Conservation (phyloP, 2,329 filamentous ascomycete species). For the Colletotrichum sp. region DNA sequence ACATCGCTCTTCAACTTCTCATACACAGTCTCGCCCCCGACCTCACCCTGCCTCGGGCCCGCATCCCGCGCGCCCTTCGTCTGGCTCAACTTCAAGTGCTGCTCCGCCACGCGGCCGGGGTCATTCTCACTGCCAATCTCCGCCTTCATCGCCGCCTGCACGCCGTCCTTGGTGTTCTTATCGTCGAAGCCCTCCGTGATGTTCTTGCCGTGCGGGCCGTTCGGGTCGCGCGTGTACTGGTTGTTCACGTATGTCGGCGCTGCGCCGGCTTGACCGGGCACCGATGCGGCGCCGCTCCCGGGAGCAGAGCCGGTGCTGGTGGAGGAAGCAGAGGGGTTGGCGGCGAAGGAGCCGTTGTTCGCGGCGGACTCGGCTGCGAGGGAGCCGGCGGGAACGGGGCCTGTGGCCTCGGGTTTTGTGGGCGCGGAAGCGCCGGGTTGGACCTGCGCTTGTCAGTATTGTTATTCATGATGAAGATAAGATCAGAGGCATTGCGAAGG, state of each 20-base stretch:
- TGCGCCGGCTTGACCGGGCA: conserved; percentile 22
- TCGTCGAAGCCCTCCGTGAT: conserved; percentile 39
- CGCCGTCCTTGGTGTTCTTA: conserved; percentile 36
- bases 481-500: background rate
- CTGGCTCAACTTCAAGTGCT: conserved; percentile 38
- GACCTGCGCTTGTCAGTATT: conserved; percentile 42
- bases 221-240: conserved; percentile 33
- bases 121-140: conserved; percentile 54
- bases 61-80: conserved; percentile 26
- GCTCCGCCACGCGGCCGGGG: conserved; percentile 49
- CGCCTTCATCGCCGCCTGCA: conserved; percentile 41
- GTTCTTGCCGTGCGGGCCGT: conserved; percentile 49
- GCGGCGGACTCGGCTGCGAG: conserved; percentile 76
- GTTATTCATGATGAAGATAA: background rate
- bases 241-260: conserved; percentile 44
- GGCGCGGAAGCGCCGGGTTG: conserved; percentile 52
- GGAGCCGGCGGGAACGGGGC: conserved; percentile 69
- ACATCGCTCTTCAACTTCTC: conserved; percentile 31
- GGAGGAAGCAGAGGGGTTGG: conserved; percentile 58
- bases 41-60: conserved; percentile 28
- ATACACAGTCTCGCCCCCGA: conserved; percentile 31
- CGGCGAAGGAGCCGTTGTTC: conserved; percentile 62
- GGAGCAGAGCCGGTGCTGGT: conserved; percentile 7
- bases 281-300: conserved; percentile 5
- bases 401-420: conserved; percentile 63